Base-by-base conservation (phyloP, 1,139 yeast species). In the Taphrina populina region DNA sequence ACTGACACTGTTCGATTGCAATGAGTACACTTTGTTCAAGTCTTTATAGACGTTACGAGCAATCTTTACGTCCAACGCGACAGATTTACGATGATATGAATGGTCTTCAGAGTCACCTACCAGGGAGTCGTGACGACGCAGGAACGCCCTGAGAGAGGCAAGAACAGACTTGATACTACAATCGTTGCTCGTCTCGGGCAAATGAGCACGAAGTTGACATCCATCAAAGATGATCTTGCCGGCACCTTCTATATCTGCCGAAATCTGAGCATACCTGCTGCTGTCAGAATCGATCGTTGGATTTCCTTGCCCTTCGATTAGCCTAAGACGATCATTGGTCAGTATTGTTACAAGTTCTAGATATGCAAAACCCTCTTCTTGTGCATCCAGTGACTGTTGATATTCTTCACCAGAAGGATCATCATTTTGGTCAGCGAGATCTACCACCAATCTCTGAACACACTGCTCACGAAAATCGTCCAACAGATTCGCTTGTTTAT, bases 371-470 rank as follows among this genome's bases (percentile, higher is more conserved):
- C 83, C 83, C 59, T 76, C 74, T 59, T 84, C 94, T 67, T 90
- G 97, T 45, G 79, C 82, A 39, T 79, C 79, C 51, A 90, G 73
- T 0, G 94, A 81, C 13, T 77, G 77, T 23, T 80, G 82, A 66
- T 88, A 92, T 63, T 88, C 96, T 56, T 81, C 86, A 17, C 94
- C 95, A 59, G 81, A 81, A 1, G 84, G 82, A 24, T 71, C 73
- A 1, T 72, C 70, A 13, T 71, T 72, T 29, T 66, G 67, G 40
- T 72, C 76, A 30, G 72, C 71, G 33, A 80, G 71, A 5, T 77
- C 82, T 52, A 71, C 73, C 55, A 71, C 68, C 59, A 82, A 72
- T 13, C 82, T 69, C 1, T 64, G 64, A 8, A 73, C 65, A 56
- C 88, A 69, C 13, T 76, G 72, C 0, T 66, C 66, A 59, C 81